These are phyloP conservation scores for Paramecium sexaurelia DNA, from an alignment of 73 alveolate species.

Conservation along the genomic window DNA sequence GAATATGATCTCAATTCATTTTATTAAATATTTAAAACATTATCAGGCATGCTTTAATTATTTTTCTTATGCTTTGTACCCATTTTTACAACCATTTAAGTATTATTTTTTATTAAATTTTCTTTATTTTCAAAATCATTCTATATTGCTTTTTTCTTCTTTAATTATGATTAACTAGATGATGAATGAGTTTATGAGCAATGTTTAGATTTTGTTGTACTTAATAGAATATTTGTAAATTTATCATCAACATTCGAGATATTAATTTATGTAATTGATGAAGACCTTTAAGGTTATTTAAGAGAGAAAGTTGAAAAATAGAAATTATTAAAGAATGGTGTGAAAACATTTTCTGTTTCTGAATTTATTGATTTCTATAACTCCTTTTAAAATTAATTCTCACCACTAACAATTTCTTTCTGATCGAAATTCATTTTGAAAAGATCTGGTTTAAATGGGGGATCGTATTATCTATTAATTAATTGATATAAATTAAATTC, in stretches of 20 bases:
- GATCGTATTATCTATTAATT: slow-evolving; percentile 41
- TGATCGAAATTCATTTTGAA: slow-evolving; percentile 59
- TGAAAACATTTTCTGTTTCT: neutral
- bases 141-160: neutral
- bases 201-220: neutral
- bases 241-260: slow-evolving; percentile 34
- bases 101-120: neutral
- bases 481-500: slow-evolving; percentile 30
- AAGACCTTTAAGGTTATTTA: slow-evolving; percentile 1
- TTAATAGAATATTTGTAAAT: neutral
- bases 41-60: slow-evolving; percentile 50
- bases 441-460: slow-evolving; percentile 69
- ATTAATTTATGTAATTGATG: slow-evolving; percentile 25
- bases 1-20: slow-evolving; percentile 22
- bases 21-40: neutral
- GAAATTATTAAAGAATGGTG: slow-evolving; percentile 25
- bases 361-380: neutral
- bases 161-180: neutral
- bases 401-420: slow-evolving; percentile 55
- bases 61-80: slow-evolving; percentile 25
- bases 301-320: neutral
- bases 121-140: slow-evolving; percentile 30
- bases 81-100: neutral
- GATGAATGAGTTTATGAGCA: neutral
- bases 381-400: slow-evolving; percentile 55